These are phyloP conservation scores for Cryptosporidium sp. DNA, from an alignment of 169 alveolate species.

Conservation along the genomic window DNA sequence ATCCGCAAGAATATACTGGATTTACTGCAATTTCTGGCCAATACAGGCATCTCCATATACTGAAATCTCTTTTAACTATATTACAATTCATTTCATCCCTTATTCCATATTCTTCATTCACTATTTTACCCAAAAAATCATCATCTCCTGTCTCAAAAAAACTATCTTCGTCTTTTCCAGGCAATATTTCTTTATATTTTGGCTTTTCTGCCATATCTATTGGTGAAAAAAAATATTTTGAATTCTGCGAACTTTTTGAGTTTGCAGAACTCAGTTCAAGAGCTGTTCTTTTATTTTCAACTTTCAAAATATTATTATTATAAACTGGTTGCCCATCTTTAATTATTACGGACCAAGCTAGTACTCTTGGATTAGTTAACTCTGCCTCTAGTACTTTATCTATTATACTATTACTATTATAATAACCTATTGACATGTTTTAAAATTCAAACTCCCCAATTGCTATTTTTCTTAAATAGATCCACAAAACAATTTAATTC, in stretches of 20 bases:
- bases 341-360: slow-evolving; percentile 63
- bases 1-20: slow-evolving; percentile 56
- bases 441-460: neutral
- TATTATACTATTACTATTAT: neutral
- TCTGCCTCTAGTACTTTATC: slow-evolving; percentile 44
- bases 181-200: neutral
- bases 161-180: neutral
- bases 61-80: slow-evolving; percentile 30
- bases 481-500: too few relatives aligned
- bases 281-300: neutral
- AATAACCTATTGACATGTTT: neutral
- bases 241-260: neutral
- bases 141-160: too few relatives aligned
- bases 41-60: slow-evolving; percentile 65
- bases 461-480: neutral
- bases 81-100: neutral
- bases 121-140: neutral
- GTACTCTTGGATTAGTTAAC: slow-evolving; percentile 42
- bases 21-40: slow-evolving; percentile 56
- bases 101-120: neutral
- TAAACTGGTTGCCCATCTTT: slow-evolving; percentile 36
- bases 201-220: neutral
- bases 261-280: neutral
- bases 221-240: neutral
- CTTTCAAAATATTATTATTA: neutral